Conservation (phyloP, 1,284 basidiomycete species). For the Rhodotorula sp. region DNA sequence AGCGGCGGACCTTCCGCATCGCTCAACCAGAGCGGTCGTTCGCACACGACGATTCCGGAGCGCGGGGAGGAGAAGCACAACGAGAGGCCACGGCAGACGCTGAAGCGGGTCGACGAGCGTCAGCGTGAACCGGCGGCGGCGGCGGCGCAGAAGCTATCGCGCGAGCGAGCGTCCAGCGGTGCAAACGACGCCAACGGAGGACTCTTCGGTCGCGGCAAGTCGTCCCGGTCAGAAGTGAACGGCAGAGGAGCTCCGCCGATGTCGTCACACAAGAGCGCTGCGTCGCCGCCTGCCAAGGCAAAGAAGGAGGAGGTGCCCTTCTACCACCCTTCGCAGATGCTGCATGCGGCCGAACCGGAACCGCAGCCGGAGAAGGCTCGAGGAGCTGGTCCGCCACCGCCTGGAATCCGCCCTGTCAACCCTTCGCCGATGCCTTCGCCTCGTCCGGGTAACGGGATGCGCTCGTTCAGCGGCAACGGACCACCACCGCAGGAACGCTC, state of each 20-base stretch:
- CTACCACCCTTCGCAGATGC: slow-evolving; percentile 18
- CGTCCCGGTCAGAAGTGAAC: not conserved
- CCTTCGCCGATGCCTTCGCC: slow-evolving; percentile 7
- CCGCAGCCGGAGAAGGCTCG: not conserved
- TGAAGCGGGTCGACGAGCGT: not conserved
- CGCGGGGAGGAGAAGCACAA: not conserved
- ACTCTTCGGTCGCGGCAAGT: not conserved
- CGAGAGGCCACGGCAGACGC: not conserved
- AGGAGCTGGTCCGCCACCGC: not conserved
- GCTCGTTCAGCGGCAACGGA: not conserved
- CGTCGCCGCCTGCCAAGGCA: not conserved
- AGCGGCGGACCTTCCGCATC: not conserved
- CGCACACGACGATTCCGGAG: not conserved
- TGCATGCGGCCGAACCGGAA: not conserved
- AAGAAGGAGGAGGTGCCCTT: slow-evolving; percentile 17
- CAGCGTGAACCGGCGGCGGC: not conserved
- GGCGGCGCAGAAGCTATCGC: not conserved
- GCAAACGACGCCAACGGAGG: not conserved
- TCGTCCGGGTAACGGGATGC: not conserved
- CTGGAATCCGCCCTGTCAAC: slow-evolving; percentile 10
- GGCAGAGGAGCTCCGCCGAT: not conserved
- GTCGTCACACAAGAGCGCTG: not conserved
- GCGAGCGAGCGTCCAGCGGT: not conserved
- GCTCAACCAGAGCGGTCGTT: slow-evolving; percentile 1
- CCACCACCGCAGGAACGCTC: not conserved